Evolutionary conservation across 1,284 basidiomycete genomes (phyloP).

Genomic region (Serendipita sp.): DNA sequence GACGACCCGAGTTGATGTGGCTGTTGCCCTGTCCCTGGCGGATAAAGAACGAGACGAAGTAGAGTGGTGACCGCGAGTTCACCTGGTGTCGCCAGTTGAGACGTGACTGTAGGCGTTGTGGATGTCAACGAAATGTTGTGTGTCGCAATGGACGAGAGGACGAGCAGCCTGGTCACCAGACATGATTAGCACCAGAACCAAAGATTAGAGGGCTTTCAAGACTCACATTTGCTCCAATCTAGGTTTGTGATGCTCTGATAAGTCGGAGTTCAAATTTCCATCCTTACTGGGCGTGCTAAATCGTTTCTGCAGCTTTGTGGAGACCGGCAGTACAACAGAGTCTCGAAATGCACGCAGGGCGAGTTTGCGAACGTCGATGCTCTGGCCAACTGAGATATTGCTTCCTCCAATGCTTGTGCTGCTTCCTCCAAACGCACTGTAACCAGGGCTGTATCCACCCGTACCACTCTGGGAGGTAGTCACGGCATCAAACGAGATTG

Average conservation of each 20-base stretch:
- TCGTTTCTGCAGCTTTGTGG: constrained; percentile 37
- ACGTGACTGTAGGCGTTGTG: constrained; percentile 28
- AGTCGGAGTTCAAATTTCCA: constrained; percentile 32
- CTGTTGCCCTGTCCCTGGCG: constrained; percentile 15
- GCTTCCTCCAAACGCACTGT: too few species aligned
- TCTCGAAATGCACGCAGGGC: constrained; percentile 73
- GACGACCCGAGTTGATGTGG: constrained; percentile 21
- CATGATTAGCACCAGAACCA: too few species aligned
- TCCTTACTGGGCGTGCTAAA: constrained; percentile 36
- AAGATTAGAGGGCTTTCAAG: too few species aligned
- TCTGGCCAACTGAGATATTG: constrained; percentile 9
- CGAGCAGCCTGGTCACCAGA: constrained; percentile 44
- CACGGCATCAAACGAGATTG: too few species aligned
- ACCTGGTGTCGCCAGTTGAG: constrained; percentile 33
- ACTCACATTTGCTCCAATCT: constrained; percentile 19
- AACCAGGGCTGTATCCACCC: too few species aligned
- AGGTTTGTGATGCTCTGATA: constrained; percentile 40
- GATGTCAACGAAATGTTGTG: constrained; percentile 36
- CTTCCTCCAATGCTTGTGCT: too few species aligned
- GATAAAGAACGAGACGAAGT: constrained; percentile 39
- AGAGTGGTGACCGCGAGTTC: constrained; percentile 52
- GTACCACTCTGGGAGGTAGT: too few species aligned
- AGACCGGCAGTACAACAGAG: constrained; percentile 55
- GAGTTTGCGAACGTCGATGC: constrained; percentile 68
- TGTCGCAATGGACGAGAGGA: constrained; percentile 52